These are phyloP conservation scores for Kodamaea leandrae DNA, from an alignment of 805 yeast genomes.

Conservation along the genomic window DNA sequence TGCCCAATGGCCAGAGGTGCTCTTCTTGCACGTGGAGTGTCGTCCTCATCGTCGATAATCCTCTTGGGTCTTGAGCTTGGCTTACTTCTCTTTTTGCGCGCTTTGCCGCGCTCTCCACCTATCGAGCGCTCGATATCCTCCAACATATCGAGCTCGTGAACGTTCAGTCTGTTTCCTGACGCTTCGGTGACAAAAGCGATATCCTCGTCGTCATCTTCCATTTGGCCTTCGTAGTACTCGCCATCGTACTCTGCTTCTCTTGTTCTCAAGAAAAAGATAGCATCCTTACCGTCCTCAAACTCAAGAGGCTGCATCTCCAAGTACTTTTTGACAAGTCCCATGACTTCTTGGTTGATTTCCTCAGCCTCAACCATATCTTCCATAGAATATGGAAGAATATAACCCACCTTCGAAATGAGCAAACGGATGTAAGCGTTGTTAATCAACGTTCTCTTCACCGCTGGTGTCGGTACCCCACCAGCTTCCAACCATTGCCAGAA, in stretches of 20 bases:
- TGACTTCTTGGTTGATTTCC: slow-evolving; percentile 30
- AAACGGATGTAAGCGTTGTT: slow-evolving; percentile 50
- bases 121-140: slow-evolving; percentile 29
- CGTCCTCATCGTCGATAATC: slow-evolving; percentile 4
- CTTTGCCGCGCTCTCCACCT: slow-evolving; percentile 17
- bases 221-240: slow-evolving; percentile 15
- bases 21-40: slow-evolving; percentile 7
- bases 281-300: slow-evolving; percentile 38
- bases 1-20: slow-evolving; percentile 27
- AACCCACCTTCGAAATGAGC: slow-evolving; percentile 44
- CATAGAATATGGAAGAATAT: slow-evolving; percentile 38
- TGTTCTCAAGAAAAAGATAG: slow-evolving; percentile 28
- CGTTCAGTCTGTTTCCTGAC: slow-evolving; percentile 11
- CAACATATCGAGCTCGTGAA: slow-evolving; percentile 38
- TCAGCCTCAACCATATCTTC: slow-evolving; percentile 38
- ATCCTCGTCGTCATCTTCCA: slow-evolving; percentile 31
- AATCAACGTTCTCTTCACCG: slow-evolving; percentile 32
- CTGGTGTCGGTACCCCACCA: slow-evolving; percentile 29
- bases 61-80: slow-evolving; percentile 9
- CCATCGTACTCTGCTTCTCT: slow-evolving; percentile 21
- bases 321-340: slow-evolving; percentile 43
- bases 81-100: slow-evolving; percentile 20
- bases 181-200: slow-evolving; percentile 15
- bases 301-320: slow-evolving; percentile 32
- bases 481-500: slow-evolving; percentile 45